These are phyloP conservation scores for Plectosphaerella plurivora DNA, from an alignment of 2,329 filamentous ascomycete genomes.

Conservation along the genomic window DNA sequence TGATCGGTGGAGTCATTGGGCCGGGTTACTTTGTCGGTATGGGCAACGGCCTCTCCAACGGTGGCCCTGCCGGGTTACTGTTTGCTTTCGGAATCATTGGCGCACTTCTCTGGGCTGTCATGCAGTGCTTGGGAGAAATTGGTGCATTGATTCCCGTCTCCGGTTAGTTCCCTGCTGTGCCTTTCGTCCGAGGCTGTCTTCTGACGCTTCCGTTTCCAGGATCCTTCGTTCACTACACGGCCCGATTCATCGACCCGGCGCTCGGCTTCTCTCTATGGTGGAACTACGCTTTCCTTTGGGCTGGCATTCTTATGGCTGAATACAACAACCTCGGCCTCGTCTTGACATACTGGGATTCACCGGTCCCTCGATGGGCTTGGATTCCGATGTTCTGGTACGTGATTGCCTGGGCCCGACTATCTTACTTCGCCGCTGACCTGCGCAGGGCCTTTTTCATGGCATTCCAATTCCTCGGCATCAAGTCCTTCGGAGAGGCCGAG, in stretches of 20 bases:
- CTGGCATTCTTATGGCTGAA: background rate
- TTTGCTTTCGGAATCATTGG: constrained; percentile 54
- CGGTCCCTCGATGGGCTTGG: constrained; percentile 58
- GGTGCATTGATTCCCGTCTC: constrained; percentile 1
- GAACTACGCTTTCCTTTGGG: constrained; percentile 54
- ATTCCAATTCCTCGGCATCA: constrained; percentile 39
- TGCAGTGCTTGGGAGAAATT: constrained; percentile 51
- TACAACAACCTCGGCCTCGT: constrained; percentile 55
- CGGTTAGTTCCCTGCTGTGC: background rate
- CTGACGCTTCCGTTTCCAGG: constrained; percentile 19
- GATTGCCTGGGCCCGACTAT: too few relatives aligned
- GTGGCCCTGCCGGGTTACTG: constrained; percentile 55
- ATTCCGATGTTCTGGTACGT: constrained; percentile 56
- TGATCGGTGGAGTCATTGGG: constrained; percentile 55
- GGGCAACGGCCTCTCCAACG: constrained; percentile 54
- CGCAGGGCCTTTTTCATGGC: constrained; percentile 28
- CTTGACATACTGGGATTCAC: constrained; percentile 57
- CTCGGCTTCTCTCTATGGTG: constrained; percentile 51
- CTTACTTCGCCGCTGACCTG: too few relatives aligned
- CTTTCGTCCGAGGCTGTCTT: constrained; percentile 16
- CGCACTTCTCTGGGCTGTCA: constrained; percentile 53
- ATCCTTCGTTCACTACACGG: constrained; percentile 8
- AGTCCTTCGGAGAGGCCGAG: constrained; percentile 51
- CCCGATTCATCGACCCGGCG: constrained; percentile 47
- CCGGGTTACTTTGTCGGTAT: constrained; percentile 61